Evolutionary conservation across 768 basidiomycete species (phyloP).

Genomic region (Phallus indusiatus): DNA sequence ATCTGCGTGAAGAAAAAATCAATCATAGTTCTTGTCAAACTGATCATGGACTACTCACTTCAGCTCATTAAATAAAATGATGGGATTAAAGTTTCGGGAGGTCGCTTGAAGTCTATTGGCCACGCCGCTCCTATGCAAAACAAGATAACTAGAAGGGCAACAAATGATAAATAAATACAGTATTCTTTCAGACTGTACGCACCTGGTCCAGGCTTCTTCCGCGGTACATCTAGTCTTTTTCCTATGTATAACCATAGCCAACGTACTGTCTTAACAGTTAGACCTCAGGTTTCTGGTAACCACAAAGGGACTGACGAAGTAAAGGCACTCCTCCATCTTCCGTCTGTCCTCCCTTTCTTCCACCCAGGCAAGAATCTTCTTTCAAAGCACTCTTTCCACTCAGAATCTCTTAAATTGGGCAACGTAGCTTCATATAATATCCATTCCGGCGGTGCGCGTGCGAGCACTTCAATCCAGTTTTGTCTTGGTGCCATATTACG

Average conservation of each 20-base stretch:
- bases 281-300: not conserved
- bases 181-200: constrained; percentile 18
- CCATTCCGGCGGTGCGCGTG: constrained; percentile 50
- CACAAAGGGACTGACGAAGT: constrained; percentile 40
- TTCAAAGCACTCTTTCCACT: constrained; percentile 72
- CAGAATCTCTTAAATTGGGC: constrained; percentile 51
- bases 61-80: constrained; percentile 61
- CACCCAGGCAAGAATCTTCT: constrained; percentile 72
- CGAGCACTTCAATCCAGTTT: constrained; percentile 72
- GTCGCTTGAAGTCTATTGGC: constrained; percentile 62
- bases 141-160: constrained; percentile 61
- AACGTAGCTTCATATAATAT: constrained; percentile 59
- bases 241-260: constrained; percentile 64
- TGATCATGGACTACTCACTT: constrained; percentile 39
- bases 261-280: constrained; percentile 32
- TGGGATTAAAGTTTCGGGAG: constrained; percentile 60
- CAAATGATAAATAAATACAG: too few species aligned
- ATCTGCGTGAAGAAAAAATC: constrained; percentile 28
- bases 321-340: constrained; percentile 55
- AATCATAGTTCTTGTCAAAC: not conserved
- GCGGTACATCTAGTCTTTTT: constrained; percentile 58
- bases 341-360: constrained; percentile 57
- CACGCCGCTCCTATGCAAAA: constrained; percentile 65
- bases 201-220: constrained; percentile 83
- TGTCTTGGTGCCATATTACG: constrained; percentile 57